These are phyloP conservation scores for Nepenthes alata DNA, from an alignment of 179 eudicot genomes.

Conservation along the genomic window DNA sequence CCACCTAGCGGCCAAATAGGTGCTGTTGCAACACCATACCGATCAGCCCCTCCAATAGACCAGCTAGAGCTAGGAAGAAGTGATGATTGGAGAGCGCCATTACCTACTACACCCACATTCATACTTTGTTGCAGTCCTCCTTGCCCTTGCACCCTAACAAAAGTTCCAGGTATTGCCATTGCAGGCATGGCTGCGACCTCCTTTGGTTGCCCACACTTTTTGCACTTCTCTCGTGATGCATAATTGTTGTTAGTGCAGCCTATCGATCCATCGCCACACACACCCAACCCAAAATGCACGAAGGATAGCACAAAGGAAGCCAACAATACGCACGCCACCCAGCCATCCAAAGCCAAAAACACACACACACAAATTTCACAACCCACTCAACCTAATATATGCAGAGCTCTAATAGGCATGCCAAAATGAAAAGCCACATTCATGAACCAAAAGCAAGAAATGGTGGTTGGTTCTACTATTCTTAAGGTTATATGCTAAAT, in stretches of 20 bases:
- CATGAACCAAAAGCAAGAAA: not conserved
- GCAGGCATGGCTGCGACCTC: slow-evolving; percentile 72
- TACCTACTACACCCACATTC: slow-evolving; percentile 24
- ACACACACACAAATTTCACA: slow-evolving; percentile 18
- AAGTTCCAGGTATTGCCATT: slow-evolving; percentile 50
- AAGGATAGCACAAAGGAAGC: slow-evolving; percentile 38
- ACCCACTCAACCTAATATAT: slow-evolving; percentile 43
- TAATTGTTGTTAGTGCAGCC: slow-evolving; percentile 96
- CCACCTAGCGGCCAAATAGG: slow-evolving; percentile 25
- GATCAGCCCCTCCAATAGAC: slow-evolving; percentile 27
- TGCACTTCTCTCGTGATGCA: slow-evolving; percentile 85
- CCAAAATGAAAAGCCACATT: not conserved
- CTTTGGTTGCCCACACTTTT: slow-evolving; percentile 51
- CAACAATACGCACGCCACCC: slow-evolving; percentile 58
- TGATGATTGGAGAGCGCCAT: slow-evolving; percentile 31
- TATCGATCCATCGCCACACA: slow-evolving; percentile 60
- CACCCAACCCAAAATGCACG: slow-evolving; percentile 63
- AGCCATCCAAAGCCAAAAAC: slow-evolving; percentile 35
- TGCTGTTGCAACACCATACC: slow-evolving; percentile 22
- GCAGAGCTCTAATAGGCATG: slow-evolving; percentile 9
- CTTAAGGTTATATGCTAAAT: too few species aligned
- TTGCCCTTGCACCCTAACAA: slow-evolving; percentile 31
- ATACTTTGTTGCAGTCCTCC: slow-evolving; percentile 37
- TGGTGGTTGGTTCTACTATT: too few species aligned
- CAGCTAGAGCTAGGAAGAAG: slow-evolving; percentile 37